These are phyloP conservation scores for Aegilops sharonensis DNA, from an alignment of 176 grass and related monocot genomes.

Conservation along the genomic window DNA sequence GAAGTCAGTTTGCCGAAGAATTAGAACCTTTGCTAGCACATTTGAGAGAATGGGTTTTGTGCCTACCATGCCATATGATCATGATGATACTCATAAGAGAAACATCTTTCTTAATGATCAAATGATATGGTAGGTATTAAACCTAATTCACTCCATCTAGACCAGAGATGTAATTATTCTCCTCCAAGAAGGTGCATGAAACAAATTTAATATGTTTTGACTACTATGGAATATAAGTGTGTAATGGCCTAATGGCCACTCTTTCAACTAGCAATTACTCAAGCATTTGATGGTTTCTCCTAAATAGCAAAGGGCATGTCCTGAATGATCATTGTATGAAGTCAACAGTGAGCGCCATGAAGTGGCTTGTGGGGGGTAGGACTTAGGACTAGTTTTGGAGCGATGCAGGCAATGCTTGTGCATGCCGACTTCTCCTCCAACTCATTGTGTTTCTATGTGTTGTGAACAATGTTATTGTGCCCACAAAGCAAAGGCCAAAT, in stretches of 20 bases:
- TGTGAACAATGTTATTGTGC: conserved; percentile 35
- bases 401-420: conserved; percentile 25
- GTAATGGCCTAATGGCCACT: background rate
- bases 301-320: background rate
- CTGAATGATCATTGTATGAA: background rate
- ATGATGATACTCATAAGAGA: conserved; percentile 14
- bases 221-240: background rate
- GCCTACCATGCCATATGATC: conserved; percentile 29
- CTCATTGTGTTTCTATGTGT: conserved; percentile 25
- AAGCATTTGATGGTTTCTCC: background rate
- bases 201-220: conserved; percentile 15
- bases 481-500: conserved; percentile 45
- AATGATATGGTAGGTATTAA: conserved; percentile 28
- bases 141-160: conserved; percentile 7
- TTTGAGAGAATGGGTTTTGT: background rate
- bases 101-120: conserved; percentile 1
- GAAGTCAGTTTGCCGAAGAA: conserved; percentile 88
- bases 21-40: conserved; percentile 18
- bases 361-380: conserved; percentile 1
- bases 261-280: background rate
- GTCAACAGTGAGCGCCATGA: conserved; percentile 15
- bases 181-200: conserved; percentile 29
- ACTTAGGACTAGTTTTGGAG: background rate
- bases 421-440: conserved; percentile 32
- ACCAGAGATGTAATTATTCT: conserved; percentile 38